phyloP scores from a whole-genome alignment of 345 rosid genomes.

The Aquilaria sinensis region DNA sequence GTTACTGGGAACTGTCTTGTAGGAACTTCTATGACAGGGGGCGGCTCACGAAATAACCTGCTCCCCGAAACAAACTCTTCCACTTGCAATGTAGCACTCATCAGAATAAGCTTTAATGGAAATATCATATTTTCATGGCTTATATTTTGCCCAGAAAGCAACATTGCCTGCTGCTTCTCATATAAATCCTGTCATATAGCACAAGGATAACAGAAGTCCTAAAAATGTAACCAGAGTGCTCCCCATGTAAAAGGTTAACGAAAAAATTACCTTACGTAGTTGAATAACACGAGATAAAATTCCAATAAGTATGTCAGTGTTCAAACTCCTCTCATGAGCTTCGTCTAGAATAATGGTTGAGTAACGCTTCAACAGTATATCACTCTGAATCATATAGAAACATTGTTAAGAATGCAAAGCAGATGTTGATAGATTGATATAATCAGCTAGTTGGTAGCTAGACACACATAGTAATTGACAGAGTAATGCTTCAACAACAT shows the following conservation, averaged over 20 bases:
- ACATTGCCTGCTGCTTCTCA: slow-evolving; percentile 53
- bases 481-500: too few species aligned
- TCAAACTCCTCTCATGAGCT: slow-evolving; percentile 94
- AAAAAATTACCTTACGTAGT: slow-evolving; percentile 55
- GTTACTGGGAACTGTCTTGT: slow-evolving; percentile 79
- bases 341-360: slow-evolving; percentile 85
- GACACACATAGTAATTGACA: not conserved
- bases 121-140: slow-evolving; percentile 43
- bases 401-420: slow-evolving; percentile 1
- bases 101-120: slow-evolving; percentile 77
- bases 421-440: not conserved
- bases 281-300: slow-evolving; percentile 74
- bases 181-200: slow-evolving; percentile 38
- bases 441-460: too few species aligned
- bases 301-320: slow-evolving; percentile 92
- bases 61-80: slow-evolving; percentile 71
- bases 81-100: slow-evolving; percentile 90
- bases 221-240: slow-evolving; percentile 1
- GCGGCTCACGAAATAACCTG: slow-evolving; percentile 54
- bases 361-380: slow-evolving; percentile 68
- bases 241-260: not conserved
- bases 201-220: slow-evolving; percentile 9
- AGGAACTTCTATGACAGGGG: slow-evolving; percentile 81
- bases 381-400: slow-evolving; percentile 48
- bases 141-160: slow-evolving; percentile 43